Conservation (phyloP, 2,329 filamentous ascomycete genomes). For the Colletotrichum gloeosporioides region DNA sequence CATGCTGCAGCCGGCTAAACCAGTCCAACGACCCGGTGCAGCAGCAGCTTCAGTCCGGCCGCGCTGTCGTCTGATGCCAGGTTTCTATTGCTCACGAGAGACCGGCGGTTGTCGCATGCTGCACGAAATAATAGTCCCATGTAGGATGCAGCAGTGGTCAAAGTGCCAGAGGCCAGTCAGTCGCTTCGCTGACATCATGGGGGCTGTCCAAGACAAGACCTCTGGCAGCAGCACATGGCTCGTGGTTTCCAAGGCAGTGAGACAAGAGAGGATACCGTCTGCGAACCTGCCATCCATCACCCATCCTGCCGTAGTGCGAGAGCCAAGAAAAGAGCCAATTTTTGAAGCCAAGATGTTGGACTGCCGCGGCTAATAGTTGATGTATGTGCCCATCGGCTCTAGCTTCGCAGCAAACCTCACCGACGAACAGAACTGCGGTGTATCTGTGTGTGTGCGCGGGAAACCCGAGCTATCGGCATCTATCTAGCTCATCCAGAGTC, state of each 20-base stretch:
- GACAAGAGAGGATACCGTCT: background rate
- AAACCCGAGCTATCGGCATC: background rate
- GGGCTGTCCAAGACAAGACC: background rate
- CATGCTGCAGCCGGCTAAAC: background rate
- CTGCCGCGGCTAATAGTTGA: background rate
- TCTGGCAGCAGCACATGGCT: background rate
- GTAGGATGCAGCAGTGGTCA: background rate
- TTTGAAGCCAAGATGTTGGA: background rate
- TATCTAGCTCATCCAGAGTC: background rate
- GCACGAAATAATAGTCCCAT: background rate
- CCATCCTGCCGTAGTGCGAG: background rate
- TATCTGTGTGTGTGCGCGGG: background rate
- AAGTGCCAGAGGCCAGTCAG: background rate
- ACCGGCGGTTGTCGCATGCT: background rate
- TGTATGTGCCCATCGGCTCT: background rate
- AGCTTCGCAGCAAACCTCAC: background rate
- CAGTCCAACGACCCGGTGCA: background rate
- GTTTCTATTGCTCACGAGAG: background rate
- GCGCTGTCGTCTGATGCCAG: background rate
- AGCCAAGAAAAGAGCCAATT: background rate
- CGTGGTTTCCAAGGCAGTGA: background rate
- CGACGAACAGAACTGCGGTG: background rate
- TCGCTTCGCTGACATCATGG: background rate
- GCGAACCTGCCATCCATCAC: background rate
- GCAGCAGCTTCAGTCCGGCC: background rate